Conservation (phyloP, 1,284 basidiomycete species). For the Lentinula novae-zelandiae region DNA sequence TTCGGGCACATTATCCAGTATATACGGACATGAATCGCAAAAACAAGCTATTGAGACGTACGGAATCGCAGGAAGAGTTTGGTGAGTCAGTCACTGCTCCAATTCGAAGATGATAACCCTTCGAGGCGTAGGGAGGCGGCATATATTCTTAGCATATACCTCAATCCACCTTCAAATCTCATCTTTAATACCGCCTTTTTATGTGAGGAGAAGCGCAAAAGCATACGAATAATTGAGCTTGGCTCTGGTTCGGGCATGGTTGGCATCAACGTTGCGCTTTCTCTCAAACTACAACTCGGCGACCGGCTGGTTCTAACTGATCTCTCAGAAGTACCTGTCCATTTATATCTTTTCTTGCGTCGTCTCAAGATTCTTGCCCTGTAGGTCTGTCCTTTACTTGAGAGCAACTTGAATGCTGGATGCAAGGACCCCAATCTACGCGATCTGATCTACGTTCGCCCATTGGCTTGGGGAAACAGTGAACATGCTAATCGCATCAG, state of each 20-base stretch:
- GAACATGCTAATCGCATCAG: slow-evolving; percentile 37
- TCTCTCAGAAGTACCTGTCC: slow-evolving; percentile 47
- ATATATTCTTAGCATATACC: slow-evolving; percentile 55
- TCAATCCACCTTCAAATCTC: slow-evolving; percentile 33
- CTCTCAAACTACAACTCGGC: slow-evolving; percentile 22
- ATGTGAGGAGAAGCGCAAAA: slow-evolving; percentile 15
- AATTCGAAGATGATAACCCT: background rate
- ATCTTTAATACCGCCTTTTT: slow-evolving; percentile 61
- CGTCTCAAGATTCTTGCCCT: background rate
- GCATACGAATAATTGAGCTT: slow-evolving; percentile 52
- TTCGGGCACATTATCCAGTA: background rate
- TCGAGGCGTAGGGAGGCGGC: slow-evolving; percentile 64
- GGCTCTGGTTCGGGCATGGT: slow-evolving; percentile 72
- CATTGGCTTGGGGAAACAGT: slow-evolving; percentile 65
- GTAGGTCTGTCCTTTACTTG: slow-evolving; percentile 56
- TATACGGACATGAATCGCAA: slow-evolving; percentile 36
- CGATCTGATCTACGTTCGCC: slow-evolving; percentile 35
- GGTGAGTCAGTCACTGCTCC: slow-evolving; percentile 35
- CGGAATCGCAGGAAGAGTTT: slow-evolving; percentile 75
- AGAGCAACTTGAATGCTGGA: slow-evolving; percentile 39
- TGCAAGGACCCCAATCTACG: background rate
- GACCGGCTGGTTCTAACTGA: slow-evolving; percentile 62
- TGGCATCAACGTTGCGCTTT: slow-evolving; percentile 42
- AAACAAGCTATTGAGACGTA: slow-evolving; percentile 58
- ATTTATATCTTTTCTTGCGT: background rate